These are phyloP conservation scores for Trichoderma erinaceum DNA, from an alignment of 495 filamentous ascomycete species.

Conservation along the genomic window DNA sequence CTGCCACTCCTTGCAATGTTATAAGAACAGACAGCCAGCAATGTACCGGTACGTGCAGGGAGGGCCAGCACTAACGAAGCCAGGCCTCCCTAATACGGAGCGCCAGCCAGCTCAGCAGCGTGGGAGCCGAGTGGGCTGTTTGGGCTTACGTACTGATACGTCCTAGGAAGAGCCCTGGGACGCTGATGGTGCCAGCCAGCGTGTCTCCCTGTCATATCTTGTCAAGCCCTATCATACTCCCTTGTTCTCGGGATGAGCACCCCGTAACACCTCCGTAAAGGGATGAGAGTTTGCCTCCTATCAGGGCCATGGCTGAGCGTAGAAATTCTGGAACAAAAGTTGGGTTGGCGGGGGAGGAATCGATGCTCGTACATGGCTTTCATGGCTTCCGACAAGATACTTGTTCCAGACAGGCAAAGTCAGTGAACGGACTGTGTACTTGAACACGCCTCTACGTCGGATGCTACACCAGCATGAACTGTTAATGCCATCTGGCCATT, in stretches of 20 bases:
- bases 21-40: no score
- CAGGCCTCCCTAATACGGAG: neutral
- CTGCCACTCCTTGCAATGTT: no score
- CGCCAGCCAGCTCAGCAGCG: constrained; percentile 4
- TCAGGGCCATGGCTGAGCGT: neutral
- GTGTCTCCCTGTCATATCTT: neutral
- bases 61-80: neutral
- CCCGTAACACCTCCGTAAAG: neutral
- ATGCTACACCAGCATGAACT: neutral
- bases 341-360: neutral
- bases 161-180: neutral
- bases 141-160: constrained; percentile 6
- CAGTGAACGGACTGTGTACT: no score
- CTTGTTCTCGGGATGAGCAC: no score
- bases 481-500: neutral
- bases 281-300: constrained; percentile 2
- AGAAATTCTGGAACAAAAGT: neutral
- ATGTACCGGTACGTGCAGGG: neutral
- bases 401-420: no score
- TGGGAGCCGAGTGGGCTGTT: neutral
- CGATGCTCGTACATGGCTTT: neutral
- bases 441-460: no score
- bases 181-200: neutral
- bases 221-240: constrained; percentile 4
- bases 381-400: neutral